phyloP scores from a whole-genome alignment of 1,284 basidiomycete genomes.

The Neotropicomus parvogracilis region DNA sequence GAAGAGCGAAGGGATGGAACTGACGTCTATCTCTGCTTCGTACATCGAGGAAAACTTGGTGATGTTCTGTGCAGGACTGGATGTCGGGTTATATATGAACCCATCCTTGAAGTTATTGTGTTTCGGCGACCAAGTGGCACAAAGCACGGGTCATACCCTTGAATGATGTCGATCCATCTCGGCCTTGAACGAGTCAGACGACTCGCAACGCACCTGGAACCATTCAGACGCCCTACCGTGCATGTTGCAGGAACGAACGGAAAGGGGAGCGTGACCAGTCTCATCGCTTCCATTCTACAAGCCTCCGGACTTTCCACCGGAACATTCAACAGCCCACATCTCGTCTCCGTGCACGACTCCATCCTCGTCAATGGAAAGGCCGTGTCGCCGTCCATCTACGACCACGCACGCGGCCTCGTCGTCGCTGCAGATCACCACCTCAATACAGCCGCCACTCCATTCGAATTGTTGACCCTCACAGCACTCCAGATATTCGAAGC shows the following conservation, averaged over 20 bases:
- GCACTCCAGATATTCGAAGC: slow-evolving; percentile 74
- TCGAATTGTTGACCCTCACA: slow-evolving; percentile 83
- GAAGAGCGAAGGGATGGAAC: background rate
- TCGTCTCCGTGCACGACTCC: slow-evolving; percentile 75
- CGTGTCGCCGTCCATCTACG: slow-evolving; percentile 52
- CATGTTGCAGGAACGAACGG: slow-evolving; percentile 98
- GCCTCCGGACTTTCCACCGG: slow-evolving; percentile 61
- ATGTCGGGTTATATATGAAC: slow-evolving; percentile 11
- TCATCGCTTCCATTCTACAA: slow-evolving; percentile 75
- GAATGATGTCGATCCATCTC: slow-evolving; percentile 71
- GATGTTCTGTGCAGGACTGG: background rate
- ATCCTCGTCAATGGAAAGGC: slow-evolving; percentile 67
- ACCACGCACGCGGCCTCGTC: slow-evolving; percentile 47
- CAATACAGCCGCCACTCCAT: slow-evolving; percentile 58
- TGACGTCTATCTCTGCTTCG: slow-evolving; percentile 20
- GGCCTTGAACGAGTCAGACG: slow-evolving; percentile 67
- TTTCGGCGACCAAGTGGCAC: too few species aligned
- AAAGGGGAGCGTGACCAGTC: slow-evolving; percentile 88
- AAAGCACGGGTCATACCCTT: background rate
- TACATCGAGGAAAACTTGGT: slow-evolving; percentile 11
- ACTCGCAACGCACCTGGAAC: slow-evolving; percentile 59
- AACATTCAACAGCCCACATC: slow-evolving; percentile 92
- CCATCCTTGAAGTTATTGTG: background rate
- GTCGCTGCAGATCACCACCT: slow-evolving; percentile 47
- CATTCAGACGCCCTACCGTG: slow-evolving; percentile 77